These are phyloP conservation scores for Panicum hallii DNA, from an alignment of 202 grass and related monocot species.

Conservation along the genomic window DNA sequence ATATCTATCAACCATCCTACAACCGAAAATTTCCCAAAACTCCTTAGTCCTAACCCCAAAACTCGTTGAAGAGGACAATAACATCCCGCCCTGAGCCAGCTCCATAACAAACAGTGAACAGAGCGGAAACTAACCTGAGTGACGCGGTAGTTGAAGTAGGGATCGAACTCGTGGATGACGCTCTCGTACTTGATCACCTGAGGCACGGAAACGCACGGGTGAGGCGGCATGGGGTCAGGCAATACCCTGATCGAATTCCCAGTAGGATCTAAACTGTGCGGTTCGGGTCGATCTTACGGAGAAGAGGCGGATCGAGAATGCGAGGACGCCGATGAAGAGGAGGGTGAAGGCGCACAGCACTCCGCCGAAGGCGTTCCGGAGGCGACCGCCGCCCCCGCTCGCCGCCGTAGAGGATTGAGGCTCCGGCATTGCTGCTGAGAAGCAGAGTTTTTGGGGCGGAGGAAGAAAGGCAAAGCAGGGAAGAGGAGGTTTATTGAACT, in stretches of 20 bases:
- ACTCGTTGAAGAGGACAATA: not conserved
- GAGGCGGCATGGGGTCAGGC: not conserved
- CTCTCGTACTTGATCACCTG: constrained; percentile 99
- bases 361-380: constrained; percentile 83
- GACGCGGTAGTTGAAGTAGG: constrained; percentile 99
- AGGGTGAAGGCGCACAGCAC: constrained; percentile 89
- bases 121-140: constrained; percentile 73
- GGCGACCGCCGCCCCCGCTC: constrained; percentile 40
- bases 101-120: not conserved
- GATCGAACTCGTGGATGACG: constrained; percentile 99
- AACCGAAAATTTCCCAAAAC: constrained; percentile 31
- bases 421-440: constrained; percentile 68
- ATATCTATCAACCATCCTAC: constrained; percentile 10
- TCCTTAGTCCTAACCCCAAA: constrained; percentile 26
- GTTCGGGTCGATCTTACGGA: constrained; percentile 82
- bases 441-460: constrained; percentile 37
- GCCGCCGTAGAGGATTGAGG: constrained; percentile 36
- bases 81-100: not conserved
- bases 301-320: constrained; percentile 99
- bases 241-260: constrained; percentile 4
- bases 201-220: not conserved
- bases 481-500: constrained; percentile 31
- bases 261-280: constrained; percentile 46
- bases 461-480: constrained; percentile 44
- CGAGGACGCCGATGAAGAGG: constrained; percentile 90